Evolutionary conservation across 768 basidiomycete genomes (phyloP), one percentile per base, ranked within the genome.

Genomic region (Lactifluus echinatus): DNA sequence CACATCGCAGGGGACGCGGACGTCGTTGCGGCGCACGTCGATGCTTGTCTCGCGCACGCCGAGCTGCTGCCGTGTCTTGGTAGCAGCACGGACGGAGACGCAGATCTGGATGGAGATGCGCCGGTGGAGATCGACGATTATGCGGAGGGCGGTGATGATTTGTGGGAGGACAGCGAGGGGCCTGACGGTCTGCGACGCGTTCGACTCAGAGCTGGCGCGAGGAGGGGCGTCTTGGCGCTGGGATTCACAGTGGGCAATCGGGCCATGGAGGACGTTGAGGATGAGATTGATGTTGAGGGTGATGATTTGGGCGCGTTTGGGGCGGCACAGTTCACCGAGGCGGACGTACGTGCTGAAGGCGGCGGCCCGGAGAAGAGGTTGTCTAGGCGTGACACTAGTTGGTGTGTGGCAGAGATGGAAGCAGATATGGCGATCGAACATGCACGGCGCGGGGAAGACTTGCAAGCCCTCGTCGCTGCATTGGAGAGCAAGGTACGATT

Each of bases 201-300:
- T 45, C 55, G 47, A 17, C 42, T 55, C 36, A 52, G 53, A n/a
- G 17, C 26, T 19, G 55, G 50, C 2, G 47, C 45, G 3, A 45
- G 42, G 28, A 33, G 23, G 15, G 56, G 43, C 57, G 36, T 57
- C 21, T 17, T 26, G 34, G 48, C 34, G 31, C 44, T 50, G 7
- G 89, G 89, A n/a, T 88, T 90, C 66, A 76, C 81, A 56, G 76
- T 81, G 8, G 82, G 85, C 39, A 73, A 80, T 59, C 72, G 71
- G 24, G 68, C 75, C n/a, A 73, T 77, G 17, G 72, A 76, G 57
- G 87, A 89, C 57, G 76, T 87, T 2, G 89, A 92, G 29, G 88
- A 86, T 17, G 89, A 89, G 45, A 75, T 91, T 10, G 89, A 92
- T 56, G 73, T 90, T 10, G 89, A 89, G 55, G 88, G 89, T 2